These are phyloP conservation scores for Wakefieldia striispora DNA, from an alignment of 768 basidiomycete genomes.

Conservation along the genomic window DNA sequence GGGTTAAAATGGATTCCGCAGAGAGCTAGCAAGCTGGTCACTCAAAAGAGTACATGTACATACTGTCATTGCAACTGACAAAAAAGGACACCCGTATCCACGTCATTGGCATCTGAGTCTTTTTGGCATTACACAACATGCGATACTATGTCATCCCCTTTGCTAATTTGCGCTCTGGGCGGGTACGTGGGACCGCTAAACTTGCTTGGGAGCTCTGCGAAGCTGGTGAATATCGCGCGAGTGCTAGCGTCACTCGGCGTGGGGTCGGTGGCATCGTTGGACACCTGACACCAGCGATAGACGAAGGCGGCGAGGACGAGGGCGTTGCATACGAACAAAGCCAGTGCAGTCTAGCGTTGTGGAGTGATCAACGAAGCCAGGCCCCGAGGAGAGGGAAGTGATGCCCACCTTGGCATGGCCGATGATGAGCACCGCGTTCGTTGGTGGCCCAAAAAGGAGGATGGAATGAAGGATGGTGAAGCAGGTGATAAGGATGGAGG, in stretches of 20 bases:
- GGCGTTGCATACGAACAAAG: constrained; percentile 21
- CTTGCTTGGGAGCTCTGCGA: constrained; percentile 18
- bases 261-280: neutral
- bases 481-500: constrained; percentile 20
- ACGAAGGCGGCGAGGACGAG: constrained; percentile 19
- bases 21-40: constrained; percentile 8
- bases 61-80: no score
- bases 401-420: constrained; percentile 25
- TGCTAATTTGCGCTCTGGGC: no score
- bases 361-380: no score
- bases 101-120: no score
- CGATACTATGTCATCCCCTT: no score
- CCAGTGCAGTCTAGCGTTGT: constrained; percentile 14
- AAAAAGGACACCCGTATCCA: no score
- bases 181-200: neutral
- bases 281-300: constrained; percentile 11
- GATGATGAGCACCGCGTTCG: constrained; percentile 9
- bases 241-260: neutral
- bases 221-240: constrained; percentile 13
- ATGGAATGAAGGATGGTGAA: constrained; percentile 22
- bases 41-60: no score
- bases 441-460: constrained; percentile 14
- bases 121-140: no score
- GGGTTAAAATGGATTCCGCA: constrained; percentile 41
- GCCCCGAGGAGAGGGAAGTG: neutral